phyloP scores from a whole-genome alignment of 441 rosid species.

The Isatis lusitanica region DNA sequence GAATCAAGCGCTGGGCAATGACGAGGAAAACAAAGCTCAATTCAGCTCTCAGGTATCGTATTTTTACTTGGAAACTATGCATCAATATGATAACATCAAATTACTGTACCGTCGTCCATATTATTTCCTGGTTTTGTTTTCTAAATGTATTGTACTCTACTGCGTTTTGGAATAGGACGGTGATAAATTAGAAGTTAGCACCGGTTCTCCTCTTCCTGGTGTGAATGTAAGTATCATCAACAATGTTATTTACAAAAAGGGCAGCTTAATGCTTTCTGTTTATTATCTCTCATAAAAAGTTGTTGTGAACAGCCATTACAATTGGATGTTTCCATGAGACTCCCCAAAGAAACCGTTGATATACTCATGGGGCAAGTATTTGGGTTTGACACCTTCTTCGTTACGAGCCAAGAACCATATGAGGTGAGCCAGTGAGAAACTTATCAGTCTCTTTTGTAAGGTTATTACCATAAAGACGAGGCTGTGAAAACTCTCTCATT shows the following conservation, averaged over 20 bases:
- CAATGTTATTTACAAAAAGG: neutral
- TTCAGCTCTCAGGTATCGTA: constrained; percentile 54
- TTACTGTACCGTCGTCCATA: neutral
- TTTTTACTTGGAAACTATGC: neutral
- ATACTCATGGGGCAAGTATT: constrained; percentile 92
- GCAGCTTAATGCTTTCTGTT: constrained; percentile 23
- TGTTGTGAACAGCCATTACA: constrained; percentile 64
- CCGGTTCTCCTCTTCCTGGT: constrained; percentile 96
- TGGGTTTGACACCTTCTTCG: constrained; percentile 91
- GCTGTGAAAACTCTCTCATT: neutral
- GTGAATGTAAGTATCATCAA: constrained; percentile 71
- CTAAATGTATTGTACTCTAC: constrained; percentile 11
- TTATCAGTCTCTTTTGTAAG: neutral
- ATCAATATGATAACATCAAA: neutral
- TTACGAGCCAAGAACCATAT: constrained; percentile 94
- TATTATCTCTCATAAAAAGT: constrained; percentile 22
- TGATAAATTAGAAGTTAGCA: constrained; percentile 59
- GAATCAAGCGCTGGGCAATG: constrained; percentile 40
- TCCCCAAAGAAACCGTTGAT: constrained; percentile 82
- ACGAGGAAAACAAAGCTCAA: constrained; percentile 45
- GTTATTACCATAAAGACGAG: neutral
- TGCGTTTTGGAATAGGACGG: constrained; percentile 54
- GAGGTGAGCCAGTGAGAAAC: constrained; percentile 57
- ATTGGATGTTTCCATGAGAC: constrained; percentile 72
- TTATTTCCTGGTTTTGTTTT: constrained; percentile 4